A percentile compares a stretch with the other conserved stretches of the same genome.
Evolutionary conservation across 345 rosid genomes (phyloP).

Genomic region (thale cress (Arabidopsis thaliana)): DNA sequence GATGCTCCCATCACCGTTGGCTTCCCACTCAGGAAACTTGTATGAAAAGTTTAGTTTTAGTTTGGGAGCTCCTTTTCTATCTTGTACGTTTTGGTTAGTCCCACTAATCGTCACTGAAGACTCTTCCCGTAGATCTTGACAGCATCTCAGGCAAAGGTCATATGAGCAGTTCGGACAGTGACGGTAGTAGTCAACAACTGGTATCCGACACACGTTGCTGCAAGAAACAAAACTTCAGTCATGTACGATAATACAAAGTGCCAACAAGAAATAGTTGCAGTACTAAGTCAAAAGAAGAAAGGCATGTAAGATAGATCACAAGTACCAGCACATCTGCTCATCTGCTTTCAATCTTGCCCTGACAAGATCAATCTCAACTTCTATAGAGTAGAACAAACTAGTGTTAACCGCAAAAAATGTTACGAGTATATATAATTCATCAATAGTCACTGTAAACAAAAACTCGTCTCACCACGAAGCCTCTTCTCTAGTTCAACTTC

Average conservation of each 20-base stretch:
- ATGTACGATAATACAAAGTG: not conserved
- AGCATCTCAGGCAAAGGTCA: conserved; percentile 92
- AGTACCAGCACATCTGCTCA: conserved; percentile 99
- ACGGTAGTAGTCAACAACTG: conserved; percentile 94
- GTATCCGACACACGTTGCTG: conserved; percentile 93
- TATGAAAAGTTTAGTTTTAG: conserved; percentile 56
- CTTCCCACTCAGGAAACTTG: conserved; percentile 85
- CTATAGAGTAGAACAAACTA: conserved; percentile 51
- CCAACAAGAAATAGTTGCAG: not conserved
- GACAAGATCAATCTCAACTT: conserved; percentile 72
- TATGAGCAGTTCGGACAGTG: conserved; percentile 81
- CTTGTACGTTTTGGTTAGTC: conserved; percentile 46
- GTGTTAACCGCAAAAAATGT: conserved; percentile 10
- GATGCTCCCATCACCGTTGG: conserved; percentile 80
- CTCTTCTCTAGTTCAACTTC: conserved; percentile 90
- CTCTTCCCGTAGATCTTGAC: conserved; percentile 88
- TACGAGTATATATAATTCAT: conserved; percentile 8
- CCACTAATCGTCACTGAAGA: conserved; percentile 46
- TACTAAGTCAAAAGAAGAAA: conserved; percentile 5
- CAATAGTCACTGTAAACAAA: conserved; percentile 19
- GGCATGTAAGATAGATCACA: conserved; percentile 18
- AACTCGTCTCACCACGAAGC: conserved; percentile 66
- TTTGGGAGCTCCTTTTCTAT: conserved; percentile 37
- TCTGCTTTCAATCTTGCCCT: conserved; percentile 91
- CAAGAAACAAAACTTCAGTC: conserved; percentile 43